phyloP scores from a whole-genome alignment of 106 monocot genomes.

The Dendrobium huoshanense region DNA sequence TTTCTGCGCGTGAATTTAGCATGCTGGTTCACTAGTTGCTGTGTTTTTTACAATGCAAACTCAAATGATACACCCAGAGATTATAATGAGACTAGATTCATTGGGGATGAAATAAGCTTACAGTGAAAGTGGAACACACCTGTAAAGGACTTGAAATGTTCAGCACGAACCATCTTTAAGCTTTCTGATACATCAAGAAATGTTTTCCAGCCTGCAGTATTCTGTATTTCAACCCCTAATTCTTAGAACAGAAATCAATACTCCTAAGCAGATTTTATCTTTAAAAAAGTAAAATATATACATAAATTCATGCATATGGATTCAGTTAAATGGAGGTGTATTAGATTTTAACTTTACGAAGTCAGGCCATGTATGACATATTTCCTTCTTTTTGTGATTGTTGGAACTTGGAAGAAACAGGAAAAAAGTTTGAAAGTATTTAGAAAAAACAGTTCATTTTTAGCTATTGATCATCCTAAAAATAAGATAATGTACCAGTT shows the following conservation, averaged over 20 bases:
- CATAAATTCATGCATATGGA: neutral
- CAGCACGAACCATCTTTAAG: slow-evolving; percentile 29
- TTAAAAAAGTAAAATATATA: neutral
- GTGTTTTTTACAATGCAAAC: neutral
- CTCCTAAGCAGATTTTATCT: neutral
- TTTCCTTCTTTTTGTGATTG: neutral
- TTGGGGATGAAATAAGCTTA: neutral
- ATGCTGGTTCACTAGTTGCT: neutral
- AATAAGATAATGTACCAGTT: neutral
- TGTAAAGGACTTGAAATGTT: slow-evolving; percentile 43
- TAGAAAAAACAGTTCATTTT: neutral
- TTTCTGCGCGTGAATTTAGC: neutral
- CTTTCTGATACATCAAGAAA: slow-evolving; percentile 39
- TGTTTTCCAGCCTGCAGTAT: slow-evolving; percentile 52
- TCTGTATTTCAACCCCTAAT: slow-evolving; percentile 45
- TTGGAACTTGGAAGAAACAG: neutral
- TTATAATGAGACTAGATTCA: neutral
- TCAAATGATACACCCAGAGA: neutral
- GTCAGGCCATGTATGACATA: neutral
- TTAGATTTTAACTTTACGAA: neutral
- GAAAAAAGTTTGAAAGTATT: neutral
- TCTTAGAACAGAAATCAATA: slow-evolving; percentile 20
- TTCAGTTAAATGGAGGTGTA: neutral
- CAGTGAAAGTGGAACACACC: slow-evolving; percentile 28
- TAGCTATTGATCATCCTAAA: neutral